phyloP scores from a whole-genome alignment of 2,329 filamentous ascomycete genomes.

The Ascosphaera aggregata region DNA sequence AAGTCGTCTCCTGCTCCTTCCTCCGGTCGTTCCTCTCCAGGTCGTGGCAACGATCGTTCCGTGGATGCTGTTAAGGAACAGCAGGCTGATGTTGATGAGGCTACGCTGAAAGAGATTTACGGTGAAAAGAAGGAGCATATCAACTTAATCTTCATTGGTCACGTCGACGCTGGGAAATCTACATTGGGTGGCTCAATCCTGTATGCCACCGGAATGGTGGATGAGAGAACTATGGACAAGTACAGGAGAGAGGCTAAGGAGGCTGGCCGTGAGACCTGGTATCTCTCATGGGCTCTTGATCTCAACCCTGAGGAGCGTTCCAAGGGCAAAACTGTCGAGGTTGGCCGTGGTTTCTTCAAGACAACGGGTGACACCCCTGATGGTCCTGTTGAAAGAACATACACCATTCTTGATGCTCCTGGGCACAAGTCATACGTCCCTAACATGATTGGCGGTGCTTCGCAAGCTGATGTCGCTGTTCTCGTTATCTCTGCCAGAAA shows the following conservation, averaged over 20 bases:
- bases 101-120: constrained; percentile 77
- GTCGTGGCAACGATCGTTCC: constrained; percentile 30
- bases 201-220: constrained; percentile 94
- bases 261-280: constrained; percentile 91
- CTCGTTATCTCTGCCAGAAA: constrained; percentile 91
- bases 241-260: constrained; percentile 96
- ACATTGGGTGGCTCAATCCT: constrained; percentile 86
- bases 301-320: constrained; percentile 87
- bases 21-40: constrained; percentile 62
- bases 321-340: constrained; percentile 96
- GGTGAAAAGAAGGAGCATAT: constrained; percentile 60
- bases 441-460: constrained; percentile 92
- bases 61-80: constrained; percentile 58
- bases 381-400: constrained; percentile 55
- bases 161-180: constrained; percentile 96
- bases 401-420: constrained; percentile 90
- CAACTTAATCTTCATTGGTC: constrained; percentile 94
- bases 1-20: constrained; percentile 61
- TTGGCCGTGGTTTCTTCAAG: constrained; percentile 89
- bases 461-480: constrained; percentile 82
- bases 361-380: constrained; percentile 26
- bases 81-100: constrained; percentile 53
- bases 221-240: constrained; percentile 94
- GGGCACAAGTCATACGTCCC: constrained; percentile 97
- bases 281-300: constrained; percentile 95